Conservation (phyloP, 1,284 basidiomycete species). For the Cerioporus squamosus region DNA sequence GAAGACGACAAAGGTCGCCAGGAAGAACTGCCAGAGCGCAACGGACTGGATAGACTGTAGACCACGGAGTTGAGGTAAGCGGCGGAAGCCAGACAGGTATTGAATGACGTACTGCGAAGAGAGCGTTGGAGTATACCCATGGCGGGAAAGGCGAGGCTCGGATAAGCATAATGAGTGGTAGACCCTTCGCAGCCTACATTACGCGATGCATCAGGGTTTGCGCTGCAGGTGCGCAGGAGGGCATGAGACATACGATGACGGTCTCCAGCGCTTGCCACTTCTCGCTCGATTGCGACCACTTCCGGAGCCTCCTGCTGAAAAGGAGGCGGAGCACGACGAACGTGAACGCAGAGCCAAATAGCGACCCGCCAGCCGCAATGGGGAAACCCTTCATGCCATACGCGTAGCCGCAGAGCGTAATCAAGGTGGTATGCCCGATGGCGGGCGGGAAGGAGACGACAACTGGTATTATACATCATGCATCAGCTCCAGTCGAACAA, state of each 20-base stretch:
- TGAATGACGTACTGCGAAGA: conserved; percentile 69
- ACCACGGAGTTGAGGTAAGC: not conserved
- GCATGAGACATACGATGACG: conserved; percentile 65
- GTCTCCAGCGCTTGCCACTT: conserved; percentile 80
- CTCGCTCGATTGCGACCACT: conserved; percentile 64
- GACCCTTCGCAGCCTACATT: conserved; percentile 65
- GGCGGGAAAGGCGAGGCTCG: conserved; percentile 84
- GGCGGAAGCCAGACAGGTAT: not conserved
- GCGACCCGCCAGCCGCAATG: conserved; percentile 62
- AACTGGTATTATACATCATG: conserved; percentile 42
- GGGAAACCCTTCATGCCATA: conserved; percentile 79
- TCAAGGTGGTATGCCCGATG: conserved; percentile 70
- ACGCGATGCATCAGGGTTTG: not conserved
- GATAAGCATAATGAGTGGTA: conserved; percentile 79
- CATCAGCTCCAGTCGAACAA: conserved; percentile 4
- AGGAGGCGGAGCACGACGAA: conserved; percentile 67
- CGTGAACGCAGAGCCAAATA: conserved; percentile 68
- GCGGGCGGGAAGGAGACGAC: conserved; percentile 79
- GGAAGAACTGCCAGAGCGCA: conserved; percentile 71
- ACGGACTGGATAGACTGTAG: conserved; percentile 74
- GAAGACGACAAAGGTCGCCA: conserved; percentile 71
- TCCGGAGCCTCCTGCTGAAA: conserved; percentile 57
- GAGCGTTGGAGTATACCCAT: conserved; percentile 79
- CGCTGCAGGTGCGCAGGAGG: not conserved
- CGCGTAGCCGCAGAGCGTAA: conserved; percentile 78